A percentile compares a stretch with the other conserved stretches of the same genome.
Conservation (phyloP, 257 asterid genomes). For the Oldenlandia corymbosa region DNA sequence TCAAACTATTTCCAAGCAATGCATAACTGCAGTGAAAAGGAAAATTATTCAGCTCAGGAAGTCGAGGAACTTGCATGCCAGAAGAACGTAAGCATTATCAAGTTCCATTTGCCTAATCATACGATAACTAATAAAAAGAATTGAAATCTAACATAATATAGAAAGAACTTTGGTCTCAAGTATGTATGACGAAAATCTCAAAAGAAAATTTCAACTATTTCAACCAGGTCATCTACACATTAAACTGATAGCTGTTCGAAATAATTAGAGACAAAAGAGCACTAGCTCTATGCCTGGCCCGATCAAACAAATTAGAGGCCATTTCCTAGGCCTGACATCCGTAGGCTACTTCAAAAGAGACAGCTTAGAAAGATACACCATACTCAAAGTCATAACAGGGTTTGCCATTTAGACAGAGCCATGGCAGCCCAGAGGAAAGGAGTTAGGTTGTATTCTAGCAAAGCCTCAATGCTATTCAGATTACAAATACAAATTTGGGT, state of each 20-base stretch:
- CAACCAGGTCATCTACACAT: not conserved
- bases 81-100: not conserved
- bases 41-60: not conserved
- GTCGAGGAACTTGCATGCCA: not conserved
- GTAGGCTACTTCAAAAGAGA: no score
- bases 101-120: not conserved
- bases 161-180: not conserved
- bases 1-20: constrained; percentile 81
- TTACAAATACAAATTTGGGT: not conserved
- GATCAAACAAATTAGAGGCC: no score
- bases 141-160: not conserved
- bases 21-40: constrained; percentile 62
- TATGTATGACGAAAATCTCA: not conserved
- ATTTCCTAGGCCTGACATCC: no score
- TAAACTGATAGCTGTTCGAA: not conserved
- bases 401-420: not conserved
- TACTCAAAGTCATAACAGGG: not conserved
- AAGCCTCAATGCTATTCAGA: not conserved
- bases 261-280: not conserved
- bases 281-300: no score
- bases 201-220: not conserved
- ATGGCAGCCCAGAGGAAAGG: not conserved
- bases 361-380: not conserved
- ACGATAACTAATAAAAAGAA: not conserved
- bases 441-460: not conserved